Evolutionary conservation across 129 eudicot genomes (phyloP), one percentile per base, ranked within the genome.

Genomic region (Flaveria ramosissima): DNA sequence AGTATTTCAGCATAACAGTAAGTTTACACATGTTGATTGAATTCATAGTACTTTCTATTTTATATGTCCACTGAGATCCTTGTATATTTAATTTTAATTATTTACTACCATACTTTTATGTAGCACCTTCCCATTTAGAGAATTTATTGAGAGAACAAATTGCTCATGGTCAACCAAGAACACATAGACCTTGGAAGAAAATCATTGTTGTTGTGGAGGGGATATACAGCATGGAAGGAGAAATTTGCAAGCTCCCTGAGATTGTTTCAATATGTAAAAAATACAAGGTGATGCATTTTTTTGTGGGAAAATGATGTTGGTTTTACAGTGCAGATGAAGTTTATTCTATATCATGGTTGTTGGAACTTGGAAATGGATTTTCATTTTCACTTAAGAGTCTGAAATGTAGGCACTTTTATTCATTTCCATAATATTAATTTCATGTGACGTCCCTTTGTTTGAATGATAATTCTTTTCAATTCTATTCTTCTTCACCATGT

Each of bases 221-320:
- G 26, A 93, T 93, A 66, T 93, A 93, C 71, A 93, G 98, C 75
- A 93, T 93, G 98, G 98, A 93, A 86, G 98, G 98, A 17, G 98
- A 93, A 78, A 87, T 93, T 32, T 93, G 98, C 97, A 87, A 93
- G 69, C 93, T 93, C 71, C 98, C 98, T 17, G 98, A 93, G 82
- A 91, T 93, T 67, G 91, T 93, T 77, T 82, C 96, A 42, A 79
- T 93, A 73, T 91, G 97, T 88, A 93, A 93, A 87, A 93, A 91
- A 71, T 90, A 90, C 81, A 93, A 90, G 97, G 98, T 91, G 69
- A 46, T 36, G 46, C 66, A 43, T 79, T 43, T 70, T 70, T 24
- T 60, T 20, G 11, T 56, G 13, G 13, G 63, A 21, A 56, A 20
- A 56, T 56, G 30, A 56, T 19, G 27, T 56, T 20, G 63, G 63